Percentiles rank a stretch among this genome's conserved stretches.
phyloP scores from a whole-genome alignment of 352 stramenopile genomes.

The Lagenidium giganteum region DNA sequence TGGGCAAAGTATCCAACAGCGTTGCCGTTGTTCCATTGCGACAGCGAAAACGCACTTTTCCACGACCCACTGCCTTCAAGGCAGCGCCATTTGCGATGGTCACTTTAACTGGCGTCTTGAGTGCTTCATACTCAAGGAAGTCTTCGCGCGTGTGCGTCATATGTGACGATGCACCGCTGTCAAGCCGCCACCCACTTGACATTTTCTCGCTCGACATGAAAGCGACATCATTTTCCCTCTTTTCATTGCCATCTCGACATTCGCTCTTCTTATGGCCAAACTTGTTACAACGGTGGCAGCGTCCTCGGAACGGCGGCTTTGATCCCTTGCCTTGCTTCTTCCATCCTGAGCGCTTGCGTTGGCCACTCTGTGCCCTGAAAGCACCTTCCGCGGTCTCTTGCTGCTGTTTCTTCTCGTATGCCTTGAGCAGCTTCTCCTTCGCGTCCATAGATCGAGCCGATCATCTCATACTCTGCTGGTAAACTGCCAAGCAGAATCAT shows the following conservation, averaged over 20 bases:
- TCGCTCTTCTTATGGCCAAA: slow-evolving; percentile 7
- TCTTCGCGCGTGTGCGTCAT: slow-evolving; percentile 11
- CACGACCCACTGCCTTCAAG: neutral
- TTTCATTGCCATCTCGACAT: neutral
- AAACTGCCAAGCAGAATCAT: neutral
- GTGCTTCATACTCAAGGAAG: slow-evolving; percentile 8
- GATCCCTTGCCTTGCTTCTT: neutral
- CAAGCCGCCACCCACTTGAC: slow-evolving; percentile 2
- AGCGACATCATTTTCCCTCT: slow-evolving; percentile 2
- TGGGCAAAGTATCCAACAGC: slow-evolving; percentile 11
- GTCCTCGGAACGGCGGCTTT: neutral
- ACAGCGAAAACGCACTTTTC: slow-evolving; percentile 1
- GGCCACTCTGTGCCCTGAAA: slow-evolving; percentile 2
- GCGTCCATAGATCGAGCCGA: slow-evolving; percentile 12
- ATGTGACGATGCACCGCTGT: slow-evolving; percentile 13
- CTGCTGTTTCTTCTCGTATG: slow-evolving; percentile 8
- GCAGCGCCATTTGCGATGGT: slow-evolving; percentile 13
- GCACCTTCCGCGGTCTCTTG: neutral
- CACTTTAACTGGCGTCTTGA: slow-evolving; percentile 3
- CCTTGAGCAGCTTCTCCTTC: slow-evolving; percentile 22
- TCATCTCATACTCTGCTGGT: neutral
- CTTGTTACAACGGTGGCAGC: neutral
- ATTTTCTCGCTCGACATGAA: neutral
- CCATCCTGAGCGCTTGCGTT: neutral
- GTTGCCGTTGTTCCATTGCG: neutral